A percentile compares a stretch with the other conserved stretches of the same genome.
Evolutionary conservation across 768 basidiomycete species (phyloP).

Genomic region (Lentinula guzmanii): DNA sequence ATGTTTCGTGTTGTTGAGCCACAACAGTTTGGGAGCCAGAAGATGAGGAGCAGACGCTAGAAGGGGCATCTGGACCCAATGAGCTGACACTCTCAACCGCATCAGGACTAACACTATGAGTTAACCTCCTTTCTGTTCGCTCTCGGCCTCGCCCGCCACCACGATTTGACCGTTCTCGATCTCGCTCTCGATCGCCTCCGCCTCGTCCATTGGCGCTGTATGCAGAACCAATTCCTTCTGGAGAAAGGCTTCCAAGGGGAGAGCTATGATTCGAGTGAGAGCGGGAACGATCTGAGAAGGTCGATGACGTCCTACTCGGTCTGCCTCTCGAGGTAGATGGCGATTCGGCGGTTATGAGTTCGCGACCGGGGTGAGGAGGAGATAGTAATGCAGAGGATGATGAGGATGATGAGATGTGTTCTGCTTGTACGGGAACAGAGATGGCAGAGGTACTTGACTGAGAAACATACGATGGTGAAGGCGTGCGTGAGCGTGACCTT

Average conservation of each 20-base stretch:
- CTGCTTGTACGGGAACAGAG: conserved; percentile 14
- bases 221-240: conserved; percentile 15
- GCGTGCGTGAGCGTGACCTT: conserved; percentile 38
- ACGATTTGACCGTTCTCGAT: conserved; percentile 21
- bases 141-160: conserved; percentile 36
- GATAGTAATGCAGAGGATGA: conserved; percentile 10
- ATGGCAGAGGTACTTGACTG: conserved; percentile 6
- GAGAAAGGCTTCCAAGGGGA: conserved; percentile 22
- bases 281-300: conserved; percentile 43
- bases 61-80: conserved; percentile 15
- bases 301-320: conserved; percentile 47
- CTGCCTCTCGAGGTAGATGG: conserved; percentile 39
- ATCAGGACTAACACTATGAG: conserved; percentile 31
- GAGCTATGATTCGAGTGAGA: conserved; percentile 20
- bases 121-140: conserved; percentile 30
- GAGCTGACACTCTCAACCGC: conserved; percentile 21
- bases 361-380: conserved; percentile 7
- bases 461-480: conserved; percentile 25
- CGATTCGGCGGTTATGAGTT: conserved; percentile 9
- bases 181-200: conserved; percentile 20
- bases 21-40: neutral
- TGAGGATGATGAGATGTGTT: conserved; percentile 1
- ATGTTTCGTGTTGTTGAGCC: neutral
- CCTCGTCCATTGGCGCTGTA: conserved; percentile 16
- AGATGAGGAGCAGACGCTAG: conserved; percentile 17